Conservation (phyloP, 768 basidiomycete species). For the Boletus sp. region DNA sequence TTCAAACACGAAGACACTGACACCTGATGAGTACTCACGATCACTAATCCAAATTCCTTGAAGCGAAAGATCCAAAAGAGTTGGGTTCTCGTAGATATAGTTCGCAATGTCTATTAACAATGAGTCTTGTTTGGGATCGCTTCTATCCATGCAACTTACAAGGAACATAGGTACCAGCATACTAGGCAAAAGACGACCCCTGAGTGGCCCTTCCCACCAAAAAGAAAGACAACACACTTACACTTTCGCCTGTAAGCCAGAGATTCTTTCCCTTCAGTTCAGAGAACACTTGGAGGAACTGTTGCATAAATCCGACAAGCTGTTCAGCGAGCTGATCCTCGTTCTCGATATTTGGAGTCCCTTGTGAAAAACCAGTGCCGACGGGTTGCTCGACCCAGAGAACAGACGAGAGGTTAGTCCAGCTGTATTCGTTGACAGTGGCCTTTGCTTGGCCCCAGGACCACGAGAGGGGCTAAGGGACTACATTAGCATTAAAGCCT, state of each 20-base stretch:
- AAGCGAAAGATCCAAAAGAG: conserved; percentile 51
- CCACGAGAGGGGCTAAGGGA: conserved; percentile 64
- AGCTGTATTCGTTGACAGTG: conserved; percentile 64
- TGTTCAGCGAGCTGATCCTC: conserved; percentile 59
- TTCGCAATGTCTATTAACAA: conserved; percentile 62
- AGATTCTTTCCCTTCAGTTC: conserved; percentile 74
- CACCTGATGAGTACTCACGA: conserved; percentile 43
- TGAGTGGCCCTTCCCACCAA: neutral
- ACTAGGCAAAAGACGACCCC: conserved; percentile 37
- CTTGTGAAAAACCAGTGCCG: conserved; percentile 76
- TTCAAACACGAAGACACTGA: neutral
- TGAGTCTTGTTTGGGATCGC: conserved; percentile 10
- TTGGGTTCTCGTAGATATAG: conserved; percentile 63
- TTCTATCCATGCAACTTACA: conserved; percentile 40
- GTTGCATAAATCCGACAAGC: conserved; percentile 59
- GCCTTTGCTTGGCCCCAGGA: conserved; percentile 60
- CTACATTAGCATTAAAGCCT: neutral
- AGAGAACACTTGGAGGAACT: conserved; percentile 72
- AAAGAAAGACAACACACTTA: conserved; percentile 33
- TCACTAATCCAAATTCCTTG: conserved; percentile 74
- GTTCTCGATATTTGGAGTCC: conserved; percentile 57
- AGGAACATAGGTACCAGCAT: conserved; percentile 69
- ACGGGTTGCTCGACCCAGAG: conserved; percentile 80
- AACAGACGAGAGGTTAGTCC: conserved; percentile 77
- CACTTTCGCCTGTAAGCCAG: conserved; percentile 73